Evolutionary conservation across 2,329 filamentous ascomycete genomes (phyloP), one percentile per base, ranked within the genome.

Genomic region (Juglanconis sp.): DNA sequence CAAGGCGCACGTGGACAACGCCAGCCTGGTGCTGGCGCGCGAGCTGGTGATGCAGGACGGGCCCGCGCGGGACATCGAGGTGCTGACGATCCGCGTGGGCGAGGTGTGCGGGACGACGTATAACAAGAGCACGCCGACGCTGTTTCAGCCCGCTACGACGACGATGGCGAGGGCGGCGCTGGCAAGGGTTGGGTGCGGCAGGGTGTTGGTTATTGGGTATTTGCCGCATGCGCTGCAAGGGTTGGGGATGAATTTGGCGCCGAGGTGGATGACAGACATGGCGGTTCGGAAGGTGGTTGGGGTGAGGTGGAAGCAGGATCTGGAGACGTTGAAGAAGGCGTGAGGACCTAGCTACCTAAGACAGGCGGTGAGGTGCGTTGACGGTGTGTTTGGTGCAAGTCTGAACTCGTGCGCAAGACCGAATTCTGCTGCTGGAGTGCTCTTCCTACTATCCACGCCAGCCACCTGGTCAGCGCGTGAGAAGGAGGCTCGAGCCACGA

Each of bases 131-230:
- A n/a, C 35, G 24, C 59, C 60, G 9, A 58, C 38, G 10, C 36
- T 66, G 11, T 64, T 68, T 15, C 34, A 53, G 53, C 68, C 67
- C 4, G 59, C 64, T 32, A 60, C 66, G 9, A 10, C 35, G 10
- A 59, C 60, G 17, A 60, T 68, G 56, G 68, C 65, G 2, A 61
- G 55, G 46, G 64, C 63, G 5, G 60, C 63, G 5, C 55, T 71
- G 38, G 65, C 61, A 3, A 55, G 67, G 34, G 65, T 67, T 5
- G 67, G 68, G 24, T 67, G 67, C 36, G 66, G 66, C 1, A 54
- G 58, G 35, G 5, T 42, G 8, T 44, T 59, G 35, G 59, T 68
- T 13, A 59, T 66, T 15, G 64, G 61, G 44, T 65, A 68, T 35
- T 61, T 65, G 54, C 53, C 58, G 13, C 64, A 69, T 42, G 63